Evolutionary conservation across 805 yeast species (phyloP), one percentile per base, ranked within the genome.

Genomic region (Hermanozyma aechmeae): DNA sequence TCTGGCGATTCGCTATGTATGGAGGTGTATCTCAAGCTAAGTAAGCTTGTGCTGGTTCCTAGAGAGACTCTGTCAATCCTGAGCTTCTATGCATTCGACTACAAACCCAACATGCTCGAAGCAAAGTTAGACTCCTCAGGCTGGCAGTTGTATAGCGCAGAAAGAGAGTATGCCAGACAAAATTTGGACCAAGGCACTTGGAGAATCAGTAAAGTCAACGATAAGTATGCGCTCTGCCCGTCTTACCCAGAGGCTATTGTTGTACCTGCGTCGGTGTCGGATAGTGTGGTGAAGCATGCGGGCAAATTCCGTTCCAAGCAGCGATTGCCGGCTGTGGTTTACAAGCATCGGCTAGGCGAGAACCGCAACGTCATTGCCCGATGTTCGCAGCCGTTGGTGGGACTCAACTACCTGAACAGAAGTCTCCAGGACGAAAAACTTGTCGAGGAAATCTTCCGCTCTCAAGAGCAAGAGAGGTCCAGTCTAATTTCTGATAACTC

Each of bases 311-410:
- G 98, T 25, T 85, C 96, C 1, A 87, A 89, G 48, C 73, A 70
- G 34, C 60, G 98, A 38, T 70, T 92, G 4, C 97, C 97, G 0
- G 79, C 76, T 0, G 56, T 92, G 24, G 71, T 87, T 2, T 92
- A 86, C 52, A 78, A 71, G 45, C 82, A 86, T 50, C 53, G 68
- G 28, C 43, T 40, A 4, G 50, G 53, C 9, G 57, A 66, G 25
- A 84, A 74, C 42, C 76, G 78, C 2, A 77, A 92, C 45, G 70
- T 92, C 1, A 85, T 92, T 12, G 77, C 92, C 1, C 64, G 98
- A 33, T 83, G 95, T 43, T 67, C 96, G 3, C 98, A 92, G 56
- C 98, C 98, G 0, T 55, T 89, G 39, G 87, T 87, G 1, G 97
- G 98, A 0, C 44, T 92, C 12, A 86, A 84, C 34, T 32, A 61